Evolutionary conservation across 2,329 filamentous ascomycete species (phyloP), one percentile per base, ranked within the genome.

Genomic region (Penicillium sp.): DNA sequence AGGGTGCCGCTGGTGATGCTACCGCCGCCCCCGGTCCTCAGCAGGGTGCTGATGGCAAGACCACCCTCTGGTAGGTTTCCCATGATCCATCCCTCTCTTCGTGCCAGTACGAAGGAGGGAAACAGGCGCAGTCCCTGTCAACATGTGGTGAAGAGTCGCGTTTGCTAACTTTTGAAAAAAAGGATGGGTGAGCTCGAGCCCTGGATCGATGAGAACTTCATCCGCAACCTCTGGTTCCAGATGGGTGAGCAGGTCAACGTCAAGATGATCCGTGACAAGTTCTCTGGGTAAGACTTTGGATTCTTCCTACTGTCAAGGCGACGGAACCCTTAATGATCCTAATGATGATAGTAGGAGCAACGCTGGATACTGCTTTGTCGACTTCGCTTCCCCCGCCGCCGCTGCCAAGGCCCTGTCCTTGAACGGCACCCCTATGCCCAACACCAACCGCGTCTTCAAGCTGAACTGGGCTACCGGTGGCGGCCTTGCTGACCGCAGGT

Each of bases 181-280:
- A 95, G 90, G 91, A 98, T 98, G 93, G 93, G 93, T 60, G 93
- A 98, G 71, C 85, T 98, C 55, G 91, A 97, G 73, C 88, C 90
- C 27, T 98, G 93, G 93, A 97, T 98, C 75, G 93, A 98, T 63
- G 93, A 98, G 76, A 94, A 91, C 73, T 98, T 97, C 71, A 88
- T 98, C 66, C 90, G 94, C 73, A 93, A 87, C 61, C 83, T 97
- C 39, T 97, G 89, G 80, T 95, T 89, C 65, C 84, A 90, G 62
- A 87, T 95, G 75, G 90, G 87, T 59, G 93, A 97, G 73, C 84
- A 84, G 55, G 93, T 98, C 63, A 96, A 96, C 63, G 93, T 98
- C 62, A 98, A 98, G 82, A 95, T 98, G 80, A 98, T 98, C 64
- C 88, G 93, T 58, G 93, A 98, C 76, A 96, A 96, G 74, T 95